Percentiles rank a stretch among this genome's conserved stretches.
These are phyloP conservation scores for Orbilia javanica DNA, from an alignment of 2,329 filamentous ascomycete species.

Conservation along the genomic window DNA sequence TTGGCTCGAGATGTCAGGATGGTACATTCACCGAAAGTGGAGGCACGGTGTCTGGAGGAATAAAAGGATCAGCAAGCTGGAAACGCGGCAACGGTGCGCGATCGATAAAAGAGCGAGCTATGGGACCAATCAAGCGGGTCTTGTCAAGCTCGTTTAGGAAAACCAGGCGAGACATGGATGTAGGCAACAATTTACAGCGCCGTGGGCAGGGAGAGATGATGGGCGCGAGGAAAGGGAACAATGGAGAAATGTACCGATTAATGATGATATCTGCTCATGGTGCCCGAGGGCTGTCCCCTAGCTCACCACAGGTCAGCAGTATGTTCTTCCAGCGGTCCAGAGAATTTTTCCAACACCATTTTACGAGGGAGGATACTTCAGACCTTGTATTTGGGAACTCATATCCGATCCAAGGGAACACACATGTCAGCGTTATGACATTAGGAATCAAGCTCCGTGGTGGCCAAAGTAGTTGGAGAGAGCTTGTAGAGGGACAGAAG, in stretches of 20 bases:
- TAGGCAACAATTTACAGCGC: neutral
- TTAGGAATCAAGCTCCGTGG: constrained; percentile 47
- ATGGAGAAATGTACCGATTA: constrained; percentile 41
- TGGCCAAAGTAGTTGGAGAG: constrained; percentile 40
- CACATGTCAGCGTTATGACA: constrained; percentile 43
- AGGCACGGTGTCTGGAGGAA: constrained; percentile 14
- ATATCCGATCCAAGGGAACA: constrained; percentile 24
- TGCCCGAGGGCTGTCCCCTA: constrained; percentile 24
- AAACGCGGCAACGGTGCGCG: constrained; percentile 24
- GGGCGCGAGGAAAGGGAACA: constrained; percentile 35
- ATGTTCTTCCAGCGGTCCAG: constrained; percentile 50
- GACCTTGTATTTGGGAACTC: constrained; percentile 55
- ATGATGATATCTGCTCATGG: constrained; percentile 46
- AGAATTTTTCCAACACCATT: constrained; percentile 52
- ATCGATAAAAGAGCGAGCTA: constrained; percentile 20
- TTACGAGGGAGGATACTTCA: constrained; percentile 29
- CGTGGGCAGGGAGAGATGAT: constrained; percentile 36
- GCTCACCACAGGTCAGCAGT: constrained; percentile 30
- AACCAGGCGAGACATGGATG: constrained; percentile 27
- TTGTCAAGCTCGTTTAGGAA: constrained; percentile 1
- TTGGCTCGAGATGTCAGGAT: constrained; percentile 52
- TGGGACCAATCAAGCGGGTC: constrained; percentile 12
- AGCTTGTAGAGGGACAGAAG: constrained; percentile 26
- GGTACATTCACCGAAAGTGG: constrained; percentile 29
- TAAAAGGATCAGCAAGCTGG: constrained; percentile 41